Evolutionary conservation across 2,329 filamentous ascomycete species (phyloP).

Genomic region (Claviceps maximensis): DNA sequence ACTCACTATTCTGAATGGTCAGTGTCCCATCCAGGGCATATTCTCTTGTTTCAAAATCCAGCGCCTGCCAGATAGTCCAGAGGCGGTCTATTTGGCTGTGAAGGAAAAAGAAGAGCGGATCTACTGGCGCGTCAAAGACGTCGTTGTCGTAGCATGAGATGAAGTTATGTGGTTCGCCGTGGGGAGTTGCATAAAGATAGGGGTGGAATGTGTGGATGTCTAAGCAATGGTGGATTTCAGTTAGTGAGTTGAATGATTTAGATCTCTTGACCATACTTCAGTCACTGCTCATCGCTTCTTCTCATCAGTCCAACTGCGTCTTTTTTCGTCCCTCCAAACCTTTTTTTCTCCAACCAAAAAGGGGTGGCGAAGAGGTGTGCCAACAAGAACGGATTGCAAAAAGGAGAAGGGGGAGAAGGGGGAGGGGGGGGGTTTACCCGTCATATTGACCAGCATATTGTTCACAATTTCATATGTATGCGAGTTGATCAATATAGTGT

Average conservation of each 20-base stretch:
- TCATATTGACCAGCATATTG: background rate
- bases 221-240: no score
- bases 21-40: conserved; percentile 1
- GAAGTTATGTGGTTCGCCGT: background rate
- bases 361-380: no score
- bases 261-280: no score
- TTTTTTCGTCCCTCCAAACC: no score
- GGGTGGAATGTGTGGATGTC: conserved; percentile 2
- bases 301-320: no score
- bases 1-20: conserved; percentile 3
- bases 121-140: conserved; percentile 3
- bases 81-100: conserved; percentile 4
- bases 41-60: background rate
- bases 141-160: conserved; percentile 4
- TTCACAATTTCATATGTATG: background rate
- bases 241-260: background rate
- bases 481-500: background rate
- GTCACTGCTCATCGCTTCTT: no score
- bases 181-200: background rate
- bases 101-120: conserved; percentile 4
- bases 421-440: background rate
- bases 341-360: background rate
- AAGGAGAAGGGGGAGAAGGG: background rate
- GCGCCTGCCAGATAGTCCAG: conserved; percentile 6
- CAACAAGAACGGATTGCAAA: no score